phyloP scores from a whole-genome alignment of 805 yeast species.

The Starmerella apis region DNA sequence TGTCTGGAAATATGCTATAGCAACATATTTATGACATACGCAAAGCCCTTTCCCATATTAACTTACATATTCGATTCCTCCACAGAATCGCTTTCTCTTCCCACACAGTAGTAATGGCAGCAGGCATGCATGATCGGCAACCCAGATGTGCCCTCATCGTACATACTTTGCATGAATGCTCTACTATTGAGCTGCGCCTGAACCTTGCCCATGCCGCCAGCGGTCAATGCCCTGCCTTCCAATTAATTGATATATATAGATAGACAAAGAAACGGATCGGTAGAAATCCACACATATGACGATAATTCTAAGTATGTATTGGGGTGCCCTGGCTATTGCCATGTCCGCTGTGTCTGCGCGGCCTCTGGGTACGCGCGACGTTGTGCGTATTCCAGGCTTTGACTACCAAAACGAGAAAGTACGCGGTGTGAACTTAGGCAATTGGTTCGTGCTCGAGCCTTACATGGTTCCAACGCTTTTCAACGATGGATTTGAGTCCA shows the following conservation, averaged over 20 bases:
- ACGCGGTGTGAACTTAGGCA: slow-evolving; percentile 64
- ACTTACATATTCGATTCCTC: neutral
- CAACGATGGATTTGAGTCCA: slow-evolving; percentile 14
- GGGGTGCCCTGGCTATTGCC: neutral
- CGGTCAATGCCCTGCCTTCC: slow-evolving; percentile 1
- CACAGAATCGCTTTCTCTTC: neutral
- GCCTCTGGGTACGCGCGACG: slow-evolving; percentile 1
- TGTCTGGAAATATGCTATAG: neutral
- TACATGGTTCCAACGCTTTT: slow-evolving; percentile 66
- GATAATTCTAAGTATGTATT: neutral
- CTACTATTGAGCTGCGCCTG: neutral
- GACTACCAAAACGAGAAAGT: slow-evolving; percentile 29
- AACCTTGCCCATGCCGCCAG: slow-evolving; percentile 2
- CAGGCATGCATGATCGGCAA: neutral
- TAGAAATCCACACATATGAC: neutral
- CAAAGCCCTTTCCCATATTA: neutral
- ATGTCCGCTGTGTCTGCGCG: neutral
- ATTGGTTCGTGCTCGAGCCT: slow-evolving; percentile 84
- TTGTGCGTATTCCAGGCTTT: slow-evolving; percentile 20
- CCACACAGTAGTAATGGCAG: neutral
- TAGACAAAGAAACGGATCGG: neutral
- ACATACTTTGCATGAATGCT: neutral
- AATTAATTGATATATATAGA: neutral
- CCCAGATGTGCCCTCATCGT: neutral
- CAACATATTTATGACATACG: neutral